A percentile compares a stretch with the other conserved stretches of the same genome.
Evolutionary conservation across 768 basidiomycete species (phyloP).

Genomic region (Podaxis carcinomalis): DNA sequence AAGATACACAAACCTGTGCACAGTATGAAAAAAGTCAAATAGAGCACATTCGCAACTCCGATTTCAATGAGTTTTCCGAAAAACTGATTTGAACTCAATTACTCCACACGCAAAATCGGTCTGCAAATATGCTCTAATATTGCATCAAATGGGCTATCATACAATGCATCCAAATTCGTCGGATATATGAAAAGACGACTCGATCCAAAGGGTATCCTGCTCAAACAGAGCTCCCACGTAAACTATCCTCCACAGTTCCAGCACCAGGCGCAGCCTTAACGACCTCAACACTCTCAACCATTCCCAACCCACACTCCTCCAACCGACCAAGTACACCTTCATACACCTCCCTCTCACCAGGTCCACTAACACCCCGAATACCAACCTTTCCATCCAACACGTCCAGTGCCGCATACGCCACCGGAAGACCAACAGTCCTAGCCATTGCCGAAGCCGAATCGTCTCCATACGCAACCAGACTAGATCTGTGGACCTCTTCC

Average conservation of each 20-base stretch:
- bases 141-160: not conserved
- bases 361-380: slow-evolving; percentile 64
- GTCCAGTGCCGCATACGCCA: slow-evolving; percentile 75
- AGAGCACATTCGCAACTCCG: too few species aligned
- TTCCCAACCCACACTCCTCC: slow-evolving; percentile 45
- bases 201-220: not conserved
- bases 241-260: slow-evolving; percentile 6
- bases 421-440: slow-evolving; percentile 83
- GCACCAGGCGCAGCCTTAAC: not conserved
- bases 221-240: not conserved
- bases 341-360: slow-evolving; percentile 54
- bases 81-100: too few species aligned
- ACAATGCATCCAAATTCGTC: not conserved
- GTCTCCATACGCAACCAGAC: slow-evolving; percentile 55
- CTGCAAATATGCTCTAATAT: not conserved
- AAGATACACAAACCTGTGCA: not conserved
- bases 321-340: slow-evolving; percentile 59
- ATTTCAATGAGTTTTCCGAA: too few species aligned
- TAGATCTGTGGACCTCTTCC: slow-evolving; percentile 62
- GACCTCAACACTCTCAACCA: slow-evolving; percentile 32
- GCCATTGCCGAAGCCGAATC: slow-evolving; percentile 75
- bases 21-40: not conserved
- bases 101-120: too few species aligned
- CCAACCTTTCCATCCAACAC: slow-evolving; percentile 58
- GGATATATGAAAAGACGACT: not conserved